Base-by-base conservation (phyloP, 2,329 filamentous ascomycete species). In the Ascochyta pisi region DNA sequence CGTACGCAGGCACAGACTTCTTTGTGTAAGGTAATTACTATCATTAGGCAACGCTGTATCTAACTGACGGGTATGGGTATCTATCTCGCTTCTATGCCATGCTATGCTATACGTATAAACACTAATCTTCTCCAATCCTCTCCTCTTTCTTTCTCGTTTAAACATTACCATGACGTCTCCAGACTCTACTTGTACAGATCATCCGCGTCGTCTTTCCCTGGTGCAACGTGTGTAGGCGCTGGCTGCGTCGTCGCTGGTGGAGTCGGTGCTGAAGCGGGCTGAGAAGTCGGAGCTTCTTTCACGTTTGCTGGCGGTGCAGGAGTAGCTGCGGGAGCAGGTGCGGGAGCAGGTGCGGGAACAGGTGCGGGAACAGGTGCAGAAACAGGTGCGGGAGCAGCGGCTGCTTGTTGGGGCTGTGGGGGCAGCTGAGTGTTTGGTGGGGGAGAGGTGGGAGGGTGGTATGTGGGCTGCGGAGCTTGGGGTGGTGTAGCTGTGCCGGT, bases 141-240 rank as follows among this genome's bases (percentile, higher is more conserved):
- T 39, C n/a, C 16, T 13, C n/a, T 33, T 26, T 4, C 4, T 13
- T 27, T 4, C 22, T 27, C 38, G 42, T n/a, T 29, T 33, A 40
- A 9, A 19, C 19, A n/a, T 44, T 38, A 16, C 6, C 19, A 46
- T 40, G 40, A 46, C n/a, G 4, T 13, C 37, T n/a, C 15, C 29
- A 19, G 10, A 15, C 7, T 22, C 51, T 61, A 67, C 26, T 61
- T 59, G 39, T 67, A 68, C 15, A 67, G 27, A 33, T 57, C 58
- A n/a, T 67, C 52, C 4, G 59, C 47, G 24, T 64, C 60, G 10
- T 59, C 57, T 50, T 60, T 64, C 10, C 44, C 54, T 1, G 54
- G 55, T 4, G 54, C 41, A 16, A 43, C 27, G 4, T 50, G 52
- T 2, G 52, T 37, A 6, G 24, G 26, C 24, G 27, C 27, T 8